Conservation (phyloP, 2,329 filamentous ascomycete genomes). For the Apiospora marii region DNA sequence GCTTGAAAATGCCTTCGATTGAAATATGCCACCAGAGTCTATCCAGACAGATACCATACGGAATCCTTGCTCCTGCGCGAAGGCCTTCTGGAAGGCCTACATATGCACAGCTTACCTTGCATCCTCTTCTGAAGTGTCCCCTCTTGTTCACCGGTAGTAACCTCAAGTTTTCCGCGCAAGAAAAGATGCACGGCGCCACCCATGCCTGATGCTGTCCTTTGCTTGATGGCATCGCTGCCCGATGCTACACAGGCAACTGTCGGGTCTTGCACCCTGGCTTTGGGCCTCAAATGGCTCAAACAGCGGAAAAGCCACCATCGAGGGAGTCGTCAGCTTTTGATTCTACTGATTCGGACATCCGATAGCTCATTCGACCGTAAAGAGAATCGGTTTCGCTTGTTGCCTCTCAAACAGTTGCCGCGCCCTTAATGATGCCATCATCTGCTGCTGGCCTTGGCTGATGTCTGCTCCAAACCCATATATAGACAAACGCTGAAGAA, state of each 20-base stretch:
- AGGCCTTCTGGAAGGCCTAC: too few relatives aligned
- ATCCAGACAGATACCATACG: too few relatives aligned
- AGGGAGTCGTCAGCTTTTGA: background rate
- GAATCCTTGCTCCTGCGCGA: background rate
- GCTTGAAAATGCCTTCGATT: too few relatives aligned
- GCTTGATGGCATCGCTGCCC: background rate
- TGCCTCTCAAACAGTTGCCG: background rate
- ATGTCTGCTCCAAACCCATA: background rate
- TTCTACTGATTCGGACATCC: background rate
- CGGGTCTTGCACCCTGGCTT: background rate
- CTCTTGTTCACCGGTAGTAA: too few relatives aligned
- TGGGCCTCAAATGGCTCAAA: background rate
- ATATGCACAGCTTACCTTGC: background rate
- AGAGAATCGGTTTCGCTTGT: background rate
- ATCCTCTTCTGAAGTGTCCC: background rate
- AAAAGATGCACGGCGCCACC: background rate
- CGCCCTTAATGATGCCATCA: background rate
- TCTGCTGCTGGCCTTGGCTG: background rate
- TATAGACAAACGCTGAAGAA: background rate
- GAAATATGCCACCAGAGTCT: too few relatives aligned
- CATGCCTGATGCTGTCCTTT: background rate
- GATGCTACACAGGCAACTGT: conserved; percentile 2
- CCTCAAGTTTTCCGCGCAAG: too few relatives aligned
- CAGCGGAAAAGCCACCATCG: background rate
- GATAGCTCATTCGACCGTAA: background rate